These are phyloP conservation scores for Claviceps citrina DNA, from an alignment of 2,329 filamentous ascomycete species.

Conservation along the genomic window DNA sequence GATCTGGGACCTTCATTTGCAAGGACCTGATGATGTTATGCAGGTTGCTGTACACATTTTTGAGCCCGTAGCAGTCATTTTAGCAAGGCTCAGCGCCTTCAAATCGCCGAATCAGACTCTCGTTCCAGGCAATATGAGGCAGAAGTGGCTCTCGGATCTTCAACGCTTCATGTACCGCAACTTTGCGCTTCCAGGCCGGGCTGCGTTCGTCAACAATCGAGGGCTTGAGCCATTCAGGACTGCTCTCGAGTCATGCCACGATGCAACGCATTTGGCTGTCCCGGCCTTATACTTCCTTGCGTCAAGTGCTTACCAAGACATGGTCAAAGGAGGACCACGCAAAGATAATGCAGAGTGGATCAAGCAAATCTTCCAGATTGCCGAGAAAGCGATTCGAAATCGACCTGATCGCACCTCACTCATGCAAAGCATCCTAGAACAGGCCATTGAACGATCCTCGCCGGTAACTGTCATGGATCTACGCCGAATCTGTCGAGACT, in stretches of 20 bases:
- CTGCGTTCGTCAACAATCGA: conserved; percentile 28
- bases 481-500: conserved; percentile 26
- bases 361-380: conserved; percentile 19
- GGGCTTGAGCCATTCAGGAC: conserved; percentile 26
- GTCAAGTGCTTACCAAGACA: conserved; percentile 13
- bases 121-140: conserved; percentile 9
- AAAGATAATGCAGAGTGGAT: conserved; percentile 25
- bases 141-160: conserved; percentile 31
- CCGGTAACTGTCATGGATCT: conserved; percentile 26
- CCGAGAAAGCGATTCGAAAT: conserved; percentile 15
- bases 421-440: conserved; percentile 17
- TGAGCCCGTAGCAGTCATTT: conserved; percentile 19
- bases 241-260: conserved; percentile 24
- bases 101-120: conserved; percentile 7
- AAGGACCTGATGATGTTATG: conserved; percentile 29
- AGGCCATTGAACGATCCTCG: conserved; percentile 16
- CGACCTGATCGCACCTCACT: conserved; percentile 14
- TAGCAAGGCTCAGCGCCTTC: conserved; percentile 25
- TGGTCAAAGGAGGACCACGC: conserved; percentile 15
- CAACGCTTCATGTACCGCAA: conserved; percentile 34
- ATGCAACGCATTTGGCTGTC: conserved; percentile 21
- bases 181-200: conserved; percentile 35
- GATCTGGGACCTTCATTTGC: conserved; percentile 41
- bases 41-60: conserved; percentile 36
- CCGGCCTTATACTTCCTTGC: conserved; percentile 32